These are phyloP conservation scores for Aristolochia contorta DNA, from an alignment of 164 flowering plant genomes.

Conservation along the genomic window DNA sequence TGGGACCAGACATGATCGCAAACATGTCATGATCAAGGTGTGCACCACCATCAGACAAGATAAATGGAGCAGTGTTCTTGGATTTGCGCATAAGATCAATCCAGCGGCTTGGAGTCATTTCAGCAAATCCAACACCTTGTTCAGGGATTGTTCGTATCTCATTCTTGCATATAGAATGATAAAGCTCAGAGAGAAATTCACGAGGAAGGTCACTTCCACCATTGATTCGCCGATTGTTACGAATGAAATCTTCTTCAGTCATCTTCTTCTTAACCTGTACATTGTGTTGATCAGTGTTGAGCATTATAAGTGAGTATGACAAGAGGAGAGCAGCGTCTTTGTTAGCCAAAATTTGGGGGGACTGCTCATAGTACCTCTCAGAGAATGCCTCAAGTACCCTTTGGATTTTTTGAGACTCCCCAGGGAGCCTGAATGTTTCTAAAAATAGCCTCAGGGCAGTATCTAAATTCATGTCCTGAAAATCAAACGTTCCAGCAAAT, in stretches of 20 bases:
- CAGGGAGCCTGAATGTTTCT: constrained; percentile 37
- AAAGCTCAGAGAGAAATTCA: constrained; percentile 29
- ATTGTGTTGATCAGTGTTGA: constrained; percentile 40
- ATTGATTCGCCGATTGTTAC: constrained; percentile 35
- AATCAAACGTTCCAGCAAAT: constrained; percentile 35
- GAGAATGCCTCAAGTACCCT: constrained; percentile 42
- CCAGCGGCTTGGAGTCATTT: constrained; percentile 36
- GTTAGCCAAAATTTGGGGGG: constrained; percentile 27
- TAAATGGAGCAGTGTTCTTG: constrained; percentile 27
- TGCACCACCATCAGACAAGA: constrained; percentile 21
- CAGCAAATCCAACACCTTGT: constrained; percentile 25
- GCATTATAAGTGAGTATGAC: constrained; percentile 38
- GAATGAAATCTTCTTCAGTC: constrained; percentile 42
- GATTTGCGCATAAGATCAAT: constrained; percentile 28
- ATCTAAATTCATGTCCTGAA: constrained; percentile 33
- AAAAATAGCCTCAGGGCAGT: constrained; percentile 33
- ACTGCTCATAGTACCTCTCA: constrained; percentile 39
- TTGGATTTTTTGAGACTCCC: constrained; percentile 39
- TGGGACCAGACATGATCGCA: constrained; percentile 35
- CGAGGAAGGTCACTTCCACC: constrained; percentile 37
- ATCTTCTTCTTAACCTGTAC: constrained; percentile 41
- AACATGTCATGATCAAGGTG: constrained; percentile 36
- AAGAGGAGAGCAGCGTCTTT: constrained; percentile 38
- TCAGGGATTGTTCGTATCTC: constrained; percentile 29
- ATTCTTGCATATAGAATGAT: constrained; percentile 33